phyloP scores from a whole-genome alignment of 2,329 filamentous ascomycete genomes.

The Blastomyces gilchristii region DNA sequence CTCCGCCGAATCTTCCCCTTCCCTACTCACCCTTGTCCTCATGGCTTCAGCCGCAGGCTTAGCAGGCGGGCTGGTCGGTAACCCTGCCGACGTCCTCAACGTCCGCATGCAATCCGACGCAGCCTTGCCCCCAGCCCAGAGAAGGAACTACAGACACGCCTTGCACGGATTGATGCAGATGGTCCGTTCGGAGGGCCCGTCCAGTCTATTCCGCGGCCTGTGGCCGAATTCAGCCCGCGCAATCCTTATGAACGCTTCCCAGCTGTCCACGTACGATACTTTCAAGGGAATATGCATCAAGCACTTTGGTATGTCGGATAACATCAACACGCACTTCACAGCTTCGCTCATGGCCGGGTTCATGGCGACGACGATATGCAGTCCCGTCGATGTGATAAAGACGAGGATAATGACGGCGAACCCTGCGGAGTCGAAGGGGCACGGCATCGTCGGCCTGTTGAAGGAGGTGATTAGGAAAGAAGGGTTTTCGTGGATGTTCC shows the following conservation, averaged over 20 bases:
- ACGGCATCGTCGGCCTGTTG: constrained; percentile 40
- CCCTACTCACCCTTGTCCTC: constrained; percentile 65
- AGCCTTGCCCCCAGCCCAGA: constrained; percentile 59
- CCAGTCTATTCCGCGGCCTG: constrained; percentile 66
- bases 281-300: constrained; percentile 51
- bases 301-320: constrained; percentile 44
- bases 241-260: constrained; percentile 56
- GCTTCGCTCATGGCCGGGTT: constrained; percentile 54
- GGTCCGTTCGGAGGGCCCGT: constrained; percentile 70
- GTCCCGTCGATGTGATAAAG: constrained; percentile 57
- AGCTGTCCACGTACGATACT: constrained; percentile 53
- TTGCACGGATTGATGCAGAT: constrained; percentile 78
- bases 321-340: constrained; percentile 51
- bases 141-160: constrained; percentile 82
- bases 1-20: constrained; percentile 44
- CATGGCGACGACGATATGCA: constrained; percentile 57
- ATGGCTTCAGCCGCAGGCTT: constrained; percentile 79
- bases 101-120: constrained; percentile 96
- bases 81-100: constrained; percentile 92
- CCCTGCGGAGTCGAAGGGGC: constrained; percentile 31
- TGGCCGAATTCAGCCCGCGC: constrained; percentile 54
- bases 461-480: constrained; percentile 47
- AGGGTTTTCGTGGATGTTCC: constrained; percentile 54
- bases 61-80: constrained; percentile 78
- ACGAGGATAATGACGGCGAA: constrained; percentile 53